These are phyloP conservation scores for Rhododendron molle DNA, from an alignment of 148 eudicot genomes.

Conservation along the genomic window DNA sequence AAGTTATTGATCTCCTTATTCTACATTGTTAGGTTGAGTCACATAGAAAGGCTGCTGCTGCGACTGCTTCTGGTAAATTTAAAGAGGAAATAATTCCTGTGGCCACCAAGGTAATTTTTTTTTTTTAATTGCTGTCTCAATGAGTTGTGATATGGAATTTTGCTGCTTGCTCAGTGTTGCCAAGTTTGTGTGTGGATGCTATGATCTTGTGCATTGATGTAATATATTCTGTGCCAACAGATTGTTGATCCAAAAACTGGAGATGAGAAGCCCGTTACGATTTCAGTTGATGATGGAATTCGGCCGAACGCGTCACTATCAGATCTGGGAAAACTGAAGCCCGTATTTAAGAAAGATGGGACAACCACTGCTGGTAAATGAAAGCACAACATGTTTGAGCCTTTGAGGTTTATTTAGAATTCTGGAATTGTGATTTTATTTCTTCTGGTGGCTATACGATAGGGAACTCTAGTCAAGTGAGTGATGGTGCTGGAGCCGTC, in stretches of 20 bases:
- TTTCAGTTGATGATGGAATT: constrained; percentile 86
- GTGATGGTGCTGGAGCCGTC: constrained; percentile 99
- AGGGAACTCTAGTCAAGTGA: constrained; percentile 98
- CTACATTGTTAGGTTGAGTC: constrained; percentile 71
- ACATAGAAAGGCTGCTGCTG: constrained; percentile 96
- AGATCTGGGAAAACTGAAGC: constrained; percentile 71
- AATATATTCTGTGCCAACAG: constrained; percentile 25
- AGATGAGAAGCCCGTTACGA: constrained; percentile 78
- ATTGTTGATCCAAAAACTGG: constrained; percentile 96
- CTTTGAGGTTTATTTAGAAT: neutral
- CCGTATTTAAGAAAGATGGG: constrained; percentile 92
- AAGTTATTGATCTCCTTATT: constrained; percentile 3
- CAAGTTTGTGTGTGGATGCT: neutral
- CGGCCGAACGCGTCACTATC: constrained; percentile 65
- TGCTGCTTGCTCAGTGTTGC: neutral
- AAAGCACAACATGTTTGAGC: neutral
- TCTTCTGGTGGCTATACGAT: constrained; percentile 10
- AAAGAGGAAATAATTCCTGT: constrained; percentile 88
- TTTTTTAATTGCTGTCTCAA: neutral
- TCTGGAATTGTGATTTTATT: neutral
- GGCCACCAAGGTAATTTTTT: constrained; percentile 57
- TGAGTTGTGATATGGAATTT: neutral
- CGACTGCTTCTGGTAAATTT: constrained; percentile 90
- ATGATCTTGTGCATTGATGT: neutral
- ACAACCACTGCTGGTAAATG: constrained; percentile 89